Base-by-base conservation (phyloP, 768 basidiomycete genomes). In the Leccinum rimulosum region DNA sequence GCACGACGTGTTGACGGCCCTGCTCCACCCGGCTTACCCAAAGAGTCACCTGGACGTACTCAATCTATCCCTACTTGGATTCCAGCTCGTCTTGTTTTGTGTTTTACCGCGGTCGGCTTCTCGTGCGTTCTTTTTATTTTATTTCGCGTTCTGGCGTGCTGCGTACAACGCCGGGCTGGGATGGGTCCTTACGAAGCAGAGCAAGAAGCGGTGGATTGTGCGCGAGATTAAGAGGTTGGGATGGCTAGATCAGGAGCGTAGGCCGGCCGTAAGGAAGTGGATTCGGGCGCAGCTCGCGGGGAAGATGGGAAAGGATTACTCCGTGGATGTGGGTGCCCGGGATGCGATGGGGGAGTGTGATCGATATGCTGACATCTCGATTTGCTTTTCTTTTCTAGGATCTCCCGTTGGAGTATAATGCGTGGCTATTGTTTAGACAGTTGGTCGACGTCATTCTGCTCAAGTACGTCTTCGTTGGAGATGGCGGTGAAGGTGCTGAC, bases 341-440 rank as follows among this genome's bases (percentile, higher is more conserved):
- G 27, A 5, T 30, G 2, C 14, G 15, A 4, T 8, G 4, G 43
- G 43, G n/a, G 3, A 17, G 50, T 52, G 54, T 49, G 57, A 10
- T 57, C 40, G 59, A 4, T 98, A 22, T 96, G 10, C 4, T 31
- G 4, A 31, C 94, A 2, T 83, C 28, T 28, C 11, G 10, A 4
- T 31, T 31, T 54, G 52, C 51, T 66, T 33, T 25, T 19, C 1
- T 43, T 25, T 12, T 55, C 17, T 56, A 95, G 93, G 86, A 90
- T 52, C 82, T 96, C 15, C 95, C 95, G 0, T 70, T 93, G 43
- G 95, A 98, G 73, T 98, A 96, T 75, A 98, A 98, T 66, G 84
- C 91, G 0, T 99, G 97, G 97, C 79, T 99, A 33, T 81, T 98
- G 58, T 99, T 98, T 74, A 86, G 96, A 51, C 94, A 97, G 73